phyloP scores from a whole-genome alignment of 352 stramenopile genomes.

The Pythium brassicae region DNA sequence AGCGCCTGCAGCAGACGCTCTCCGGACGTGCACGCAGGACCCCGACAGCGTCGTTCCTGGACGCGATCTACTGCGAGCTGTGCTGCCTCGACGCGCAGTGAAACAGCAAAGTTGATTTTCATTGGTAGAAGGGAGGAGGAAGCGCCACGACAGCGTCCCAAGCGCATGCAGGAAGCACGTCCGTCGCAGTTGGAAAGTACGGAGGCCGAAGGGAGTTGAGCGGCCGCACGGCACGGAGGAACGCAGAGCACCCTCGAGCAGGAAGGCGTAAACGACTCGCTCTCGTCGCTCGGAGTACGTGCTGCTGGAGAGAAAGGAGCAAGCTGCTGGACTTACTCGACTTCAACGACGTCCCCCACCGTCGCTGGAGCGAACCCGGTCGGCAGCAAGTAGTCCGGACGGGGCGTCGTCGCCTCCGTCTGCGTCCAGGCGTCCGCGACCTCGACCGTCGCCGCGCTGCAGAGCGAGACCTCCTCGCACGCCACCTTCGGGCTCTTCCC shows the following conservation, averaged over 20 bases:
- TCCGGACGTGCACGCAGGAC: conserved; percentile 15
- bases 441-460: conserved; percentile 34
- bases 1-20: conserved; percentile 19
- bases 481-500: conserved; percentile 61
- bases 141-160: not conserved
- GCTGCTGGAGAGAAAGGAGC: not conserved
- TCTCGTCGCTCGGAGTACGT: not conserved
- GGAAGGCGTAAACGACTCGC: not conserved
- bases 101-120: not conserved
- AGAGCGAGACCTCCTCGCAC: conserved; percentile 55
- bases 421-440: conserved; percentile 24
- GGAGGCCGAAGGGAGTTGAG: not conserved
- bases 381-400: conserved; percentile 14
- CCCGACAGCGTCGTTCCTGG: conserved; percentile 9
- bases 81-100: not conserved
- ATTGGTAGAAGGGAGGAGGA: not conserved
- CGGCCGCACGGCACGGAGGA: not conserved
- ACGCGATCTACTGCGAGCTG: conserved; percentile 24
- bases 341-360: conserved; percentile 37
- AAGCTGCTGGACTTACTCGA: conserved; percentile 31
- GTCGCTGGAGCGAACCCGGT: conserved; percentile 20
- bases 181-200: no score
- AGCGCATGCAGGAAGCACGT: no score
- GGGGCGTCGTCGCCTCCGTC: conserved; percentile 18
- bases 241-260: not conserved